Base-by-base conservation (phyloP, 768 basidiomycete genomes). In the Xerocomellus dryophilus region DNA sequence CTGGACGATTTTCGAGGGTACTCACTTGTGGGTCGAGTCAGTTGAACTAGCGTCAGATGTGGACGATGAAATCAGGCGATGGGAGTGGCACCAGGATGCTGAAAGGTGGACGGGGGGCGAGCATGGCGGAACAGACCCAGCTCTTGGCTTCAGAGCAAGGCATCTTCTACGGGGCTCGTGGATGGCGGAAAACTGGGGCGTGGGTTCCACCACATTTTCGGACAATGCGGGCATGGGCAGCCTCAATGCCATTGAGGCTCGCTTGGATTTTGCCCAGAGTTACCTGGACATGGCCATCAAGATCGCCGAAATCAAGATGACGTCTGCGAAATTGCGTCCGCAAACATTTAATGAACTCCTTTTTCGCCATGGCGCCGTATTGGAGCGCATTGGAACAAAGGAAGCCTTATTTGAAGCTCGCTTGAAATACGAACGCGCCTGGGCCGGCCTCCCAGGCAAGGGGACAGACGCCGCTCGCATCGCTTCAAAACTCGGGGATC, bases 61-160 rank as follows among this genome's bases (percentile, higher is more conserved):
- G 39, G 84, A 89, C 58, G 68, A 75, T 36, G 83, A 85, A 42
- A 72, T 72, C 15, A 72, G 71, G 43, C 75, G 72, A 54, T 90
- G 84, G 83, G 81, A 85, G 62, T 90, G 88, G 88, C 78, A 85
- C 63, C 63, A 76, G 4, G 82, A 85, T 42, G 74, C 74, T 17
- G 84, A 84, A 49, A 73, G 74, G 47, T 90, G 87, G 88, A 74
- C 82, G 8, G 83, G 78, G 21, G 76, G 81, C 44, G 72, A 60
- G 54, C 73, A 25, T 31, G 85, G 84, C 6, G 89, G 88, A 43
- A 90, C 88, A n/a, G 86, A 90, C 66, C 77, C 84, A 5, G 79
- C 72, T n/a, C 71, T 90, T 9, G 84, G 86, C 3, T 76, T 80
- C 63, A 74, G 72, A 60, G 86, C 77, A 20, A 73, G 85, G 25